Base-by-base conservation (phyloP, 208 protist genomes). In the Porcisia hertigi region DNA sequence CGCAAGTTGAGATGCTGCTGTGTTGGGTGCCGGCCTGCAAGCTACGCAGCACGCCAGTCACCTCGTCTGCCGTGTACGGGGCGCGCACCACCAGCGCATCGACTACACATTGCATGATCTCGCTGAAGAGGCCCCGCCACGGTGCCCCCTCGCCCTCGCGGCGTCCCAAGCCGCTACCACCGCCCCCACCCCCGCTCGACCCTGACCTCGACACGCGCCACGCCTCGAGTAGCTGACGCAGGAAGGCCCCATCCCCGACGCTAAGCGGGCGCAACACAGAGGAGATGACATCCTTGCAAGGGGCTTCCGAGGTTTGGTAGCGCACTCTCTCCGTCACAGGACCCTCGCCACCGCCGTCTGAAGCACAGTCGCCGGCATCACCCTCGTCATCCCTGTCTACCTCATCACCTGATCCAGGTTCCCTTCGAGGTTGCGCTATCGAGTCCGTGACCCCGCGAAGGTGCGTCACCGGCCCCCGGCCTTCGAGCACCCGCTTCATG, bases 161-260 rank as follows among this genome's bases (percentile, higher is more conserved):
- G 41, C 78, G 72, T 16, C 71, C 65, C 1, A 39, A 60, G 14
- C 67, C 78, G 58, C 14, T 62, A 3, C 45, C 36, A 25, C 69
- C 65, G 16, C 64, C 71, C 25, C 57, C 71, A 25, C 55, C 54
- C n/a, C 55, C 52, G 71, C 60, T 76, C 14, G n/a, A 41, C 25
- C 72, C 49, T 8, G 41, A 55, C 36, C 54, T 59, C 8, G 78
- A 75, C 30, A 59, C n/a, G 25, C 78, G 78, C 78, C 78, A 82
- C 43, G 73, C 78, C 73, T 82, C 78, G 11, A 82, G 69, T 53
- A 82, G 78, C 73, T 82, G 78, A 9, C 78, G 73, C 47, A 82
- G 60, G 43, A 82, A 82, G 57, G 72, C 58, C 4, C 78, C 78
- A 53, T 82, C 78, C 39, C 78, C 78, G 36, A 82, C 47, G 78